phyloP scores from a whole-genome alignment of 163 green algal species.

The Chlamydomonas reinhardtii region DNA sequence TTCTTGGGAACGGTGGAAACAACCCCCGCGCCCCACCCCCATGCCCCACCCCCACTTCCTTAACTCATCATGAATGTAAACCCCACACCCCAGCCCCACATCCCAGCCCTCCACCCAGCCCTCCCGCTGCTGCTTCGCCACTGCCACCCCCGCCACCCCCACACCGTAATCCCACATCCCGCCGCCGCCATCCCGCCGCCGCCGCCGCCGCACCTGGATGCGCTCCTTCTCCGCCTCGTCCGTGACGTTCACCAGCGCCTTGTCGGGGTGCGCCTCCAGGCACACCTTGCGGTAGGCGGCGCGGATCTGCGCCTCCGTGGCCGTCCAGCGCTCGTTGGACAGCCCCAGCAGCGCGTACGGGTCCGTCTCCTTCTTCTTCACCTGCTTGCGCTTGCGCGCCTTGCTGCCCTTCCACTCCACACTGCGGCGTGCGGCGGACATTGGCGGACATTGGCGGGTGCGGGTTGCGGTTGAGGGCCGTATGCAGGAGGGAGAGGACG shows the following conservation, averaged over 20 bases:
- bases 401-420: slow-evolving; percentile 67
- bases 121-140: too few species aligned
- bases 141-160: neutral
- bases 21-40: too few species aligned
- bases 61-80: too few species aligned
- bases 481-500: too few species aligned
- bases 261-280: slow-evolving; percentile 95
- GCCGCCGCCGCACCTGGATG: slow-evolving; percentile 40
- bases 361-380: slow-evolving; percentile 76
- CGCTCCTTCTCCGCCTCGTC: slow-evolving; percentile 75
- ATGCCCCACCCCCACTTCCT: too few species aligned
- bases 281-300: slow-evolving; percentile 83
- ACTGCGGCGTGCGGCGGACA: slow-evolving; percentile 42
- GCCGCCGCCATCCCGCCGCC: neutral
- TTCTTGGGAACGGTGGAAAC: too few species aligned
- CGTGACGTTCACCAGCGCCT: slow-evolving; percentile 68
- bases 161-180: neutral
- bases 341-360: slow-evolving; percentile 91
- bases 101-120: too few species aligned
- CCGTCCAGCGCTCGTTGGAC: slow-evolving; percentile 88
- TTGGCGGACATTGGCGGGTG: too few species aligned
- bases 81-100: too few species aligned
- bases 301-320: slow-evolving; percentile 86
- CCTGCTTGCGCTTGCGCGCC: slow-evolving; percentile 66
- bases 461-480: too few species aligned